Conservation (phyloP, 2,329 filamentous ascomycete species). For the Diplodia seriata region DNA sequence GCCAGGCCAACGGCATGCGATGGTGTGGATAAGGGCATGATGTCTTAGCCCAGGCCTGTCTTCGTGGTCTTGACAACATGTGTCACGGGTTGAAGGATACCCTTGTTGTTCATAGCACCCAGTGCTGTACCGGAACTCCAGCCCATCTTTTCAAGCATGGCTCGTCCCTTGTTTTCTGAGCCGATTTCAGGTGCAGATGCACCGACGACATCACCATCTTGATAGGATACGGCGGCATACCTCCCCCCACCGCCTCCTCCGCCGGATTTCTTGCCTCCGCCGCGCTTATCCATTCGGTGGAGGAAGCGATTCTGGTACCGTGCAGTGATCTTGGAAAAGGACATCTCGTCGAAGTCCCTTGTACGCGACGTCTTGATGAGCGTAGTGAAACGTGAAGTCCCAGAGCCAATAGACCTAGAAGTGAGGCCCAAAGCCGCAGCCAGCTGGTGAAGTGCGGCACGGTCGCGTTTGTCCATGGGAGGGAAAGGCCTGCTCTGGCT, state of each 20-base stretch:
- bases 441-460: slow-evolving; percentile 81
- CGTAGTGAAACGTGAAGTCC: slow-evolving; percentile 74
- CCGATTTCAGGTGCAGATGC: slow-evolving; percentile 84
- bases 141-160: slow-evolving; percentile 96
- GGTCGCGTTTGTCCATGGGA: slow-evolving; percentile 79
- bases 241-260: slow-evolving; percentile 48
- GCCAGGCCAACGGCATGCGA: not conserved
- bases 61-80: slow-evolving; percentile 88
- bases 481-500: slow-evolving; percentile 74
- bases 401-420: slow-evolving; percentile 82
- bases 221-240: slow-evolving; percentile 63
- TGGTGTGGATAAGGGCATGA: not conserved
- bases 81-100: slow-evolving; percentile 82
- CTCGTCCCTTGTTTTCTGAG: slow-evolving; percentile 79
- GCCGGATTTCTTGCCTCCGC: slow-evolving; percentile 22
- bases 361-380: slow-evolving; percentile 78
- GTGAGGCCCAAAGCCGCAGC: slow-evolving; percentile 78
- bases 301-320: slow-evolving; percentile 22
- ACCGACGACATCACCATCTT: slow-evolving; percentile 88
- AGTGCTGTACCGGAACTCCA: slow-evolving; percentile 88
- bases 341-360: slow-evolving; percentile 63
- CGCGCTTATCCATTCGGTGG: slow-evolving; percentile 24
- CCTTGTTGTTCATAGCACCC: slow-evolving; percentile 82
- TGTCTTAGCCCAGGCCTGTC: slow-evolving; percentile 74
- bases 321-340: slow-evolving; percentile 54